Evolutionary conservation across 345 rosid genomes (phyloP).

Genomic region (Brassica cretica): DNA sequence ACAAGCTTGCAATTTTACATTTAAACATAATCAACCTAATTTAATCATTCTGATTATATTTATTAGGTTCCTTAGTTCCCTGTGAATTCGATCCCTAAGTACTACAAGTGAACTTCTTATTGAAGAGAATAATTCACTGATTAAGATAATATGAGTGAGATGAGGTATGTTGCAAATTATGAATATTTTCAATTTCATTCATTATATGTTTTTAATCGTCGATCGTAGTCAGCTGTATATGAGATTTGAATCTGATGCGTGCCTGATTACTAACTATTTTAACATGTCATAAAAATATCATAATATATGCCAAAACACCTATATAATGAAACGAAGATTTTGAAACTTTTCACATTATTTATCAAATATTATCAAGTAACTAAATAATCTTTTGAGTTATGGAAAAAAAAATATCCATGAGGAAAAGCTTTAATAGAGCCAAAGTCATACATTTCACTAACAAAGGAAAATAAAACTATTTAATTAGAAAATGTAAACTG

Average conservation of each 20-base stretch:
- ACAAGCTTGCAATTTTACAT: no score
- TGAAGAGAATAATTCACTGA: no score
- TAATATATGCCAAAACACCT: not conserved
- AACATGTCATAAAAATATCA: not conserved
- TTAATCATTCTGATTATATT: no score
- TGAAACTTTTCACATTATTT: not conserved
- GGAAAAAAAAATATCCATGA: not conserved
- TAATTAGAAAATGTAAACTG: not conserved
- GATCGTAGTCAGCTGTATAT: not conserved
- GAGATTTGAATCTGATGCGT: not conserved
- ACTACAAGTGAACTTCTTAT: no score
- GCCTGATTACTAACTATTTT: not conserved
- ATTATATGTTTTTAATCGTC: not conserved
- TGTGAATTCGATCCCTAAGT: no score
- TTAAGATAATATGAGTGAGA: no score
- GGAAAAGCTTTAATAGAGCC: not conserved
- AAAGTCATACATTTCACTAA: slow-evolving; percentile 2
- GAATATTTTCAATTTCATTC: not conserved
- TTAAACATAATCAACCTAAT: no score
- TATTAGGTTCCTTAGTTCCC: no score
- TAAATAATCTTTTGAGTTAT: not conserved
- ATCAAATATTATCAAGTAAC: not conserved
- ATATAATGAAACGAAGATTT: not conserved
- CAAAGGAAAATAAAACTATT: not conserved
- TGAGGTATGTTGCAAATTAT: not conserved